Evolutionary conservation across 1,284 basidiomycete genomes (phyloP).

Genomic region (Cryptococcus deneoformans): DNA sequence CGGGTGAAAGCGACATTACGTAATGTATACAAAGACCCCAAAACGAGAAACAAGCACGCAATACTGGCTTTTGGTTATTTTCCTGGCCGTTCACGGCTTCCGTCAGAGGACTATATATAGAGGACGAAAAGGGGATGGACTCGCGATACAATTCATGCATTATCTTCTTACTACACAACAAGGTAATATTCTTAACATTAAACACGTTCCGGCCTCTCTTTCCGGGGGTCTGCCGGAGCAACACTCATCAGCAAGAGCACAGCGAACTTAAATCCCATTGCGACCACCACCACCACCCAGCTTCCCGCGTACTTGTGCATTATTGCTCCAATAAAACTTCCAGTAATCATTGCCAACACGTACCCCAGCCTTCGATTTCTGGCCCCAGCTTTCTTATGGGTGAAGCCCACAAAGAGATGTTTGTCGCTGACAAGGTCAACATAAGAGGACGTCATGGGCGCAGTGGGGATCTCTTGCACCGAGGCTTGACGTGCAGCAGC

Average conservation of each 20-base stretch:
- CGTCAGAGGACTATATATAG: too few relatives aligned
- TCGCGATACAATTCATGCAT: too few relatives aligned
- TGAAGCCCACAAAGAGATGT: constrained; percentile 31
- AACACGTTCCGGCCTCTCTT: constrained; percentile 1
- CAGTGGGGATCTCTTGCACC: constrained; percentile 38
- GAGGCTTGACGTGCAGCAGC: constrained; percentile 39
- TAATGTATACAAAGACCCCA: too few relatives aligned
- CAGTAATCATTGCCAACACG: constrained; percentile 38
- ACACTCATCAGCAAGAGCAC: constrained; percentile 21
- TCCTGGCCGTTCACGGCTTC: too few relatives aligned
- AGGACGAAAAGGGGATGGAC: too few relatives aligned
- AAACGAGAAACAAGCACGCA: too few relatives aligned
- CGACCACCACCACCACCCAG: constrained; percentile 37
- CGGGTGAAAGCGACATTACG: too few relatives aligned
- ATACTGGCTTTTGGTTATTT: too few relatives aligned
- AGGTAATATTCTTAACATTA: background rate
- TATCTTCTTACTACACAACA: too few relatives aligned
- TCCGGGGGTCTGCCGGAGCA: constrained; percentile 13
- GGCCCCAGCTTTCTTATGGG: constrained; percentile 22
- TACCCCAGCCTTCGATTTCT: constrained; percentile 41
- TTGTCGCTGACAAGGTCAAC: constrained; percentile 46
- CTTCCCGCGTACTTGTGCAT: constrained; percentile 35
- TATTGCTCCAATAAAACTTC: constrained; percentile 38
- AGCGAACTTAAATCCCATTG: constrained; percentile 29
- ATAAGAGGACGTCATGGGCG: constrained; percentile 44